Conservation (phyloP, 306 rosid genomes). For the Casuarina equisetifolia region DNA sequence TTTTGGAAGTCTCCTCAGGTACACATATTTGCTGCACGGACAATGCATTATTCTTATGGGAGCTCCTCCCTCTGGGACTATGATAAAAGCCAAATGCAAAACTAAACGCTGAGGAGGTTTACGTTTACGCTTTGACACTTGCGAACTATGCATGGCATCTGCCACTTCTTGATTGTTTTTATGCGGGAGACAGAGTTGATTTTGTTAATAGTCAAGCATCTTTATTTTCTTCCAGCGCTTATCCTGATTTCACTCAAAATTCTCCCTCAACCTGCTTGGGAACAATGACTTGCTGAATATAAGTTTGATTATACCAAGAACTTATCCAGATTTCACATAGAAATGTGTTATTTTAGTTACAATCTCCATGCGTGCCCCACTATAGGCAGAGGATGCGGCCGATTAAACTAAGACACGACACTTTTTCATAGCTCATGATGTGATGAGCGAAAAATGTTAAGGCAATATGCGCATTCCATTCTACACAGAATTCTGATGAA, state of each 20-base stretch:
- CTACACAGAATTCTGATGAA: background rate
- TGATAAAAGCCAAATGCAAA: constrained; percentile 57
- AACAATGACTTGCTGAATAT: background rate
- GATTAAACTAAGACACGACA: no score
- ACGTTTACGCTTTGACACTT: no score
- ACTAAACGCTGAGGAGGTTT: constrained; percentile 47
- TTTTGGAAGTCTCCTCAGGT: constrained; percentile 62
- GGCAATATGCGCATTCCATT: background rate
- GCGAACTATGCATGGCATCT: no score
- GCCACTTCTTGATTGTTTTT: background rate
- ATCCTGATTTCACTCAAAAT: background rate
- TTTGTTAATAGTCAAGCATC: background rate
- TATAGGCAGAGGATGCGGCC: no score
- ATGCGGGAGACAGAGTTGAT: background rate
- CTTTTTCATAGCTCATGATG: background rate
- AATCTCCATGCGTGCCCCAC: background rate
- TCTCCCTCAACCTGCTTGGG: background rate
- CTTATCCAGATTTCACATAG: no score
- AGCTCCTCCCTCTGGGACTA: constrained; percentile 72
- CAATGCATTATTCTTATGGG: constrained; percentile 54
- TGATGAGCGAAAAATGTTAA: background rate
- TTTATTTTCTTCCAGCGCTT: background rate
- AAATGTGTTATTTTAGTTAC: background rate
- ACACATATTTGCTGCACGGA: constrained; percentile 65
- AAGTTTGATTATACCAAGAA: no score